Evolutionary conservation across 169 alveolate species (phyloP).

Genomic region (Plasmodium malariae): DNA sequence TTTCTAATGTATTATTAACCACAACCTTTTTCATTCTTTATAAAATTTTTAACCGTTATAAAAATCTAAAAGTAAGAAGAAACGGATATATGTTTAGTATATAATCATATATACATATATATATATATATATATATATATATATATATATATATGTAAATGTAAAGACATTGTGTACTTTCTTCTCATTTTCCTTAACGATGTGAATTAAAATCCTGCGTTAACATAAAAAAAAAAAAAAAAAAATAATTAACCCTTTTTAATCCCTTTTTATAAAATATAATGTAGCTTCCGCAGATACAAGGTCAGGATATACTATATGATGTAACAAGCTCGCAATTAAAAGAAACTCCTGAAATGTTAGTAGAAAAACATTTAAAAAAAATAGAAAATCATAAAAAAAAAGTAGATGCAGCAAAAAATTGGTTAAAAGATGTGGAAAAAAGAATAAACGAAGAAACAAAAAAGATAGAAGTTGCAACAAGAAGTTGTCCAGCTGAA

Average conservation of each 20-base stretch:
- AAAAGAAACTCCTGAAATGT: neutral
- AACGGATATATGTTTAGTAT: neutral
- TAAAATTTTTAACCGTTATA: neutral
- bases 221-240: neutral
- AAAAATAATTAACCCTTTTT: neutral
- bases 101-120: neutral
- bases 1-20: neutral
- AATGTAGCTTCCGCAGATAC: conserved; percentile 1
- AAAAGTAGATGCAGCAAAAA: conserved; percentile 1
- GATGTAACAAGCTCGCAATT: neutral
- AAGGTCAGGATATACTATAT: conserved; percentile 9
- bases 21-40: neutral
- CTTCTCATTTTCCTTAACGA: neutral
- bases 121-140: neutral
- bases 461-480: conserved; percentile 5
- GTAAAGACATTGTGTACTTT: neutral
- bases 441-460: conserved; percentile 8
- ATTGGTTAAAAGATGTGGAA: conserved; percentile 35
- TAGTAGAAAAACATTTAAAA: neutral
- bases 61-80: conserved; percentile 4
- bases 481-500: conserved; percentile 1
- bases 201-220: neutral
- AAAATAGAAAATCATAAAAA: conserved; percentile 19
- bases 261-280: neutral
- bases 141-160: neutral